phyloP scores from a whole-genome alignment of 345 rosid genomes.

The Sonneratia caseolaris region DNA sequence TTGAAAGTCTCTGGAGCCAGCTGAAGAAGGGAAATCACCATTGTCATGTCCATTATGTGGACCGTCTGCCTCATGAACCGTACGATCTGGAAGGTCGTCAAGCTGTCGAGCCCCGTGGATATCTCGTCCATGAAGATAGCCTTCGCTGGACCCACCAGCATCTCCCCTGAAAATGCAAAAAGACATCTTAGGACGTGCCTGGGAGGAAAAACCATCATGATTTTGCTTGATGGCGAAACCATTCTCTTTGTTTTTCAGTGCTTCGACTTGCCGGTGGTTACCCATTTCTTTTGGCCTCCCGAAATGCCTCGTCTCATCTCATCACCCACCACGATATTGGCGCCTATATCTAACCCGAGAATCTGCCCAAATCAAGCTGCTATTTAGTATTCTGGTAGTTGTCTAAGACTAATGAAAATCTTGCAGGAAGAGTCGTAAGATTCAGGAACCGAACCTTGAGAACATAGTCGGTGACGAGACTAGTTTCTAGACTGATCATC shows the following conservation, averaged over 20 bases:
- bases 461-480: constrained; percentile 40
- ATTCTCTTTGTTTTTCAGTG: no score
- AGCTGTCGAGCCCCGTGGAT: constrained; percentile 59
- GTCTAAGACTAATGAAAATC: background rate
- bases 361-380: constrained; percentile 18
- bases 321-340: constrained; percentile 52
- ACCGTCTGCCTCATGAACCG: constrained; percentile 52
- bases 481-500: constrained; percentile 31
- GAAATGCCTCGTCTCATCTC: constrained; percentile 59
- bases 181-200: background rate
- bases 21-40: constrained; percentile 48
- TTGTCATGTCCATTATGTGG: constrained; percentile 49
- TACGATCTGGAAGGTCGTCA: constrained; percentile 50
- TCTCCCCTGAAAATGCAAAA: constrained; percentile 37
- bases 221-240: no score
- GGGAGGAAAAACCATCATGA: no score
- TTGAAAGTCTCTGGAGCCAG: constrained; percentile 59
- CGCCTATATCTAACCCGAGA: constrained; percentile 47
- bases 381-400: background rate
- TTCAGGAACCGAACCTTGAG: constrained; percentile 35
- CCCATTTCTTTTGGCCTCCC: constrained; percentile 57
- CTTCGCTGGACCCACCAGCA: constrained; percentile 62
- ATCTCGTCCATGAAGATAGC: constrained; percentile 58
- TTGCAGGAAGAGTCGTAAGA: no score
- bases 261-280: constrained; percentile 34